Percentiles rank a stretch among this genome's conserved stretches.
Conservation (phyloP, 805 yeast genomes). For the Yamadazyma ubonensis region DNA sequence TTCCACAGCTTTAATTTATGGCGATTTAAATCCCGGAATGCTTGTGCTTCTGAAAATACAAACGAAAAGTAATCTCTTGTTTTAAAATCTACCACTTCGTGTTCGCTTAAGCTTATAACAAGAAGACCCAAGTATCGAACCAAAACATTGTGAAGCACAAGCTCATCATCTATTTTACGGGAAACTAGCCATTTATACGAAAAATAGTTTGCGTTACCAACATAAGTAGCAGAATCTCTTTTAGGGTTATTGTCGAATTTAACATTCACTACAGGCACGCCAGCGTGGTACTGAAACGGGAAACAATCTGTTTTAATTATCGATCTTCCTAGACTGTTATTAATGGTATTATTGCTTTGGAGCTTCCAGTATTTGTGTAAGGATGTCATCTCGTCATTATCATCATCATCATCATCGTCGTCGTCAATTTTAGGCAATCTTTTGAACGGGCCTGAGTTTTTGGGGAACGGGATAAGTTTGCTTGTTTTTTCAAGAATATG, state of each 20-base stretch:
- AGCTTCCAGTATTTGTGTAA: slow-evolving; percentile 34
- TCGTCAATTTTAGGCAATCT: slow-evolving; percentile 15
- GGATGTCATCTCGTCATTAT: slow-evolving; percentile 24
- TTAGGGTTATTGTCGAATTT: slow-evolving; percentile 31
- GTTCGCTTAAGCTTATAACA: slow-evolving; percentile 36
- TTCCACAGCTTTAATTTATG: slow-evolving; percentile 22
- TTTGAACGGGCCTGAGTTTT: slow-evolving; percentile 19
- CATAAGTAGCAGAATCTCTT: slow-evolving; percentile 26
- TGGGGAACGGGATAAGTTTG: slow-evolving; percentile 32
- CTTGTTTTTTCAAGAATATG: slow-evolving; percentile 29
- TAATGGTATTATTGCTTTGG: slow-evolving; percentile 33
- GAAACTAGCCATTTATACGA: slow-evolving; percentile 31
- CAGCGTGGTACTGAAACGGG: slow-evolving; percentile 30
- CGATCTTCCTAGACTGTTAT: slow-evolving; percentile 28
- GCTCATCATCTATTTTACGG: slow-evolving; percentile 25
- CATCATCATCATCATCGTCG: slow-evolving; percentile 14
- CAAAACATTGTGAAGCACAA: slow-evolving; percentile 34
- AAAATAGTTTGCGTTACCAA: slow-evolving; percentile 37
- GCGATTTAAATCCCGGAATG: slow-evolving; percentile 16
- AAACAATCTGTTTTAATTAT: slow-evolving; percentile 25
- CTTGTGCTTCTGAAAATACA: slow-evolving; percentile 19
- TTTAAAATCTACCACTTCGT: slow-evolving; percentile 35
- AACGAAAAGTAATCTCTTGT: slow-evolving; percentile 21
- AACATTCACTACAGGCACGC: slow-evolving; percentile 32
- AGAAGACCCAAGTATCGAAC: slow-evolving; percentile 38